Percentiles rank a stretch among this genome's conserved stretches.
These are phyloP conservation scores for Rhypophila decipiens DNA, from an alignment of 495 filamentous ascomycete genomes.

Conservation along the genomic window DNA sequence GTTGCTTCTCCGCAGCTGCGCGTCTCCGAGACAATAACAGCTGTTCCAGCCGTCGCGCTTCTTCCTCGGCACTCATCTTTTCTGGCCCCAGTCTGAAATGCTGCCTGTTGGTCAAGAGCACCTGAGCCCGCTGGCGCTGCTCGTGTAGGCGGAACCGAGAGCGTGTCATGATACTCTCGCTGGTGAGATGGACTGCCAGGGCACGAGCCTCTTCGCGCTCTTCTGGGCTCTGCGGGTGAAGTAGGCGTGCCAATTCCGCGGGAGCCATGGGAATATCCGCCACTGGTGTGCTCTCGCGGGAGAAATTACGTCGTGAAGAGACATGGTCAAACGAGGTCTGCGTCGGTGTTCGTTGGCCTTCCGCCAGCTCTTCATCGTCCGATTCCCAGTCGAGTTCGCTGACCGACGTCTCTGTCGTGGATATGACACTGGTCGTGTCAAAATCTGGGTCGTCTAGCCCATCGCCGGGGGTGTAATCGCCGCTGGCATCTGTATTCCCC, in stretches of 20 bases:
- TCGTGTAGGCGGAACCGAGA: constrained; percentile 62
- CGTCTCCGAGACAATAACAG: constrained; percentile 63
- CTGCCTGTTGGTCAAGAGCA: constrained; percentile 50
- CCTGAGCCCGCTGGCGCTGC: constrained; percentile 56
- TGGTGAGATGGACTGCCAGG: constrained; percentile 71
- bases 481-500: constrained; percentile 71
- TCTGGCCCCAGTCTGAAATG: constrained; percentile 11
- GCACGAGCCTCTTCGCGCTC: constrained; percentile 75
- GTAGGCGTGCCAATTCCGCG: constrained; percentile 66
- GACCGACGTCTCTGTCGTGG: constrained; percentile 39
- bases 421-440: constrained; percentile 75
- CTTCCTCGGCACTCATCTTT: constrained; percentile 57
- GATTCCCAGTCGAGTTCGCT: constrained; percentile 52
- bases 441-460: constrained; percentile 48
- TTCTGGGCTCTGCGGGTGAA: constrained; percentile 72
- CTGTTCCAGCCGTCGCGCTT: constrained; percentile 72
- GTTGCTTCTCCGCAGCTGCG: constrained; percentile 10
- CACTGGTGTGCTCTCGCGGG: constrained; percentile 53
- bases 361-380: constrained; percentile 29
- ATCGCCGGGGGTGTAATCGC: constrained; percentile 51
- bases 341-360: constrained; percentile 75
- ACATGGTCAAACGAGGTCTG: constrained; percentile 19
- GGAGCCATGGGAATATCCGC: constrained; percentile 60
- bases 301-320: constrained; percentile 13
- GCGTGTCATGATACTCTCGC: constrained; percentile 69